These are phyloP conservation scores for Potentilla sterilis DNA, from an alignment of 306 rosid genomes.

Conservation along the genomic window DNA sequence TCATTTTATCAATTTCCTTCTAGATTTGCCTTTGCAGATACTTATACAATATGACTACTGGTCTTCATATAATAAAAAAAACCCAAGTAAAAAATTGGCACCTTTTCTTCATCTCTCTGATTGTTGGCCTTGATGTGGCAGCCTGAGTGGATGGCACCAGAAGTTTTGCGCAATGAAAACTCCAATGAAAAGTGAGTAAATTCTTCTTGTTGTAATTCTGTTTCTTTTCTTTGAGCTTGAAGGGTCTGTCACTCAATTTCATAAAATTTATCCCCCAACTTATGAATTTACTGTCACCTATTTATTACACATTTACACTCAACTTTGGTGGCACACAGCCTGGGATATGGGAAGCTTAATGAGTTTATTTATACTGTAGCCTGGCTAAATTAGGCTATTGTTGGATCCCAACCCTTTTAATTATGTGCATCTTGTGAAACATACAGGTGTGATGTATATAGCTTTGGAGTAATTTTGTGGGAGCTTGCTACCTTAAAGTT, in stretches of 20 bases:
- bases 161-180: slow-evolving; percentile 97
- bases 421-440: slow-evolving; percentile 24
- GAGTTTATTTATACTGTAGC: not conserved
- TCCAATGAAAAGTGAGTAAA: slow-evolving; percentile 89
- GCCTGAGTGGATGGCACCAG: slow-evolving; percentile 99
- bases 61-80: not conserved
- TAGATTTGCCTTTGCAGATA: slow-evolving; percentile 17
- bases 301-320: not conserved
- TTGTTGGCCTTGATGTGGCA: slow-evolving; percentile 36
- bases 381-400: not conserved
- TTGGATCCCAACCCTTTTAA: not conserved
- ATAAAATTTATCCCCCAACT: not conserved
- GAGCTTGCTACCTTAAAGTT: slow-evolving; percentile 90
- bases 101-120: slow-evolving; percentile 27
- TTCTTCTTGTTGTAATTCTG: not conserved
- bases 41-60: slow-evolving; percentile 15
- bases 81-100: slow-evolving; percentile 1
- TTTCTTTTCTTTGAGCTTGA: slow-evolving; percentile 10
- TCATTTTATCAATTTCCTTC: not conserved
- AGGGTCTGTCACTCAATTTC: not conserved
- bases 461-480: slow-evolving; percentile 98
- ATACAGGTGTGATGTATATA: slow-evolving; percentile 91
- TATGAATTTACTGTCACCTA: not conserved
- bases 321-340: not conserved
- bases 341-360: not conserved